These are phyloP conservation scores for Davidsoniella australis DNA, from an alignment of 2,329 filamentous ascomycete genomes.

Conservation along the genomic window DNA sequence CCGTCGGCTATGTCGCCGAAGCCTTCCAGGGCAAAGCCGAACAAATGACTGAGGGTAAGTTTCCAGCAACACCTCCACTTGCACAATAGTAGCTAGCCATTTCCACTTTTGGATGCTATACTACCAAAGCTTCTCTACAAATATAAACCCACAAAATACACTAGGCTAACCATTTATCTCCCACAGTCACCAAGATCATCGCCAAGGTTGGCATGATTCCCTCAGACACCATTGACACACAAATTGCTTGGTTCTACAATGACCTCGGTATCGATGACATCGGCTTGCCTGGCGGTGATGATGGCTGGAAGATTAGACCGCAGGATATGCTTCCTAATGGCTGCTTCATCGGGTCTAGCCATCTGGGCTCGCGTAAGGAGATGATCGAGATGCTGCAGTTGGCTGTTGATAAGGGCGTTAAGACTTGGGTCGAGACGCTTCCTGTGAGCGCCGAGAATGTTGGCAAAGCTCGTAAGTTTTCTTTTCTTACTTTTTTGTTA, in stretches of 20 bases:
- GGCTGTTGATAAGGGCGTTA: slow-evolving; percentile 50
- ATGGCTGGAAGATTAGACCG: slow-evolving; percentile 52
- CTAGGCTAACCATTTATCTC: slow-evolving; percentile 5
- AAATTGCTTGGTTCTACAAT: slow-evolving; percentile 95
- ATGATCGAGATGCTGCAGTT: slow-evolving; percentile 56
- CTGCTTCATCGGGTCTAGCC: slow-evolving; percentile 51
- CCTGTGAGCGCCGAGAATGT: slow-evolving; percentile 51
- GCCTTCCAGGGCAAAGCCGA: slow-evolving; percentile 84
- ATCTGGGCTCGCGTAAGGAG: slow-evolving; percentile 54
- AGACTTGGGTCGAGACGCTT: slow-evolving; percentile 57
- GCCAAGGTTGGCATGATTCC: slow-evolving; percentile 75
- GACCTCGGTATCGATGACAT: slow-evolving; percentile 93
- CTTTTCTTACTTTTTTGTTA: neutral
- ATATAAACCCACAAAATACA: neutral
- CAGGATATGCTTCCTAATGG: slow-evolving; percentile 64
- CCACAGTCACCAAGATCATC: slow-evolving; percentile 61
- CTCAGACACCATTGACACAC: slow-evolving; percentile 60
- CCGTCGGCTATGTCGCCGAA: slow-evolving; percentile 84
- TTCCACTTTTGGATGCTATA: slow-evolving; percentile 1
- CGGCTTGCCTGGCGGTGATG: slow-evolving; percentile 55
- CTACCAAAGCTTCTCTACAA: neutral
- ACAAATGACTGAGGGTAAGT: slow-evolving; percentile 67
- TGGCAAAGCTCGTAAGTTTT: slow-evolving; percentile 9
- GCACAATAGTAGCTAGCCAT: neutral
- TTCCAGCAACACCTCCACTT: neutral